These are phyloP conservation scores for Cordia subcordata DNA, from an alignment of 257 asterid species.

Conservation along the genomic window DNA sequence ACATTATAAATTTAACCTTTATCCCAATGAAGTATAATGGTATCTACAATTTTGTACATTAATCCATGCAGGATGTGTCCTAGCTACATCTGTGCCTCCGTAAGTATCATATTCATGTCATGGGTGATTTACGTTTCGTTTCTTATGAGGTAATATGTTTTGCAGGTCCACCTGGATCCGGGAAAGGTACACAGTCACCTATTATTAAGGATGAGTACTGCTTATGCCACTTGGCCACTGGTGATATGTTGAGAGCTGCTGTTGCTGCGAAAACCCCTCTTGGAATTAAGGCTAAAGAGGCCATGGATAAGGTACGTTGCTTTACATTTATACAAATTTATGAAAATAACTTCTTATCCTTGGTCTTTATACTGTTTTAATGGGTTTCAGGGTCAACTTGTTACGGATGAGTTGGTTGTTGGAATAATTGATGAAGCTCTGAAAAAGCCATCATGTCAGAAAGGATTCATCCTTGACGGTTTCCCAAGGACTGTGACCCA, in stretches of 20 bases:
- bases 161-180: constrained; percentile 95
- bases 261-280: constrained; percentile 92
- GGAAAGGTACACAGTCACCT: constrained; percentile 96
- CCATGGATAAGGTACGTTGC: constrained; percentile 75
- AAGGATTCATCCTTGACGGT: constrained; percentile 98
- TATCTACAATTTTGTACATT: no score
- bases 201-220: constrained; percentile 84
- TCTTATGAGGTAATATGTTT: not conserved
- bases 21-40: no score
- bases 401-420: constrained; percentile 89
- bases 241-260: constrained; percentile 97
- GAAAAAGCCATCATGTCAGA: constrained; percentile 88
- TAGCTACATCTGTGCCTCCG: no score
- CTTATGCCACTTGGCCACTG: constrained; percentile 96
- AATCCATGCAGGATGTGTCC: no score
- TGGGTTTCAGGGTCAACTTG: constrained; percentile 76
- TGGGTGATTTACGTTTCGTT: not conserved
- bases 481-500: constrained; percentile 92
- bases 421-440: constrained; percentile 90
- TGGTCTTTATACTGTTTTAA: constrained; percentile 3
- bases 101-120: not conserved
- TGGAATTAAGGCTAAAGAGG: constrained; percentile 86
- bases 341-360: constrained; percentile 6
- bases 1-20: no score
- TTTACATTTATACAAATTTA: not conserved